phyloP scores from a whole-genome alignment of 1,284 basidiomycete species.

The Trametes hirsuta region DNA sequence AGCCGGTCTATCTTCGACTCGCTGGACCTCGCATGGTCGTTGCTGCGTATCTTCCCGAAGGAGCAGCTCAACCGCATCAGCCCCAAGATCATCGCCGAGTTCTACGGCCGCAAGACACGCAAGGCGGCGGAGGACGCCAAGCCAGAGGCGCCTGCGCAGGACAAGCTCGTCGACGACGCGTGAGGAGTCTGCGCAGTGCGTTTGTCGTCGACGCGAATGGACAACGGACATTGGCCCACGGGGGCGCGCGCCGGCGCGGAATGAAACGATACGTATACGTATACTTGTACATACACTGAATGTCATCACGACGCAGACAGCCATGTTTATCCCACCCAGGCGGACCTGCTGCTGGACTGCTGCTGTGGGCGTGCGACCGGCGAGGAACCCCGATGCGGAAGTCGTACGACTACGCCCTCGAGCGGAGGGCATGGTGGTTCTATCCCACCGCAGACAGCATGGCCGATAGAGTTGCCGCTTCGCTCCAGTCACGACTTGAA shows the following conservation, averaged over 20 bases:
- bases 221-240: conserved; percentile 2
- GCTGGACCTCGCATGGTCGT: conserved; percentile 95
- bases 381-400: not conserved
- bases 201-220: not conserved
- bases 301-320: conserved; percentile 12
- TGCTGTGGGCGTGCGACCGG: not conserved
- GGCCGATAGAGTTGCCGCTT: conserved; percentile 2
- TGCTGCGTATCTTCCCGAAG: conserved; percentile 98
- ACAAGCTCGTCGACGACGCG: conserved; percentile 63
- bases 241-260: not conserved
- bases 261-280: conserved; percentile 10
- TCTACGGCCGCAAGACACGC: conserved; percentile 80
- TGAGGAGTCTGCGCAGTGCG: conserved; percentile 17
- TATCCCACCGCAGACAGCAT: conserved; percentile 3
- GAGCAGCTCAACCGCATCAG: conserved; percentile 97
- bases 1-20: conserved; percentile 97
- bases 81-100: conserved; percentile 88
- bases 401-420: conserved; percentile 19
- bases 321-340: not conserved
- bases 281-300: conserved; percentile 20
- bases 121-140: conserved; percentile 57
- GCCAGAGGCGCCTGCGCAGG: conserved; percentile 47
- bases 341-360: not conserved
- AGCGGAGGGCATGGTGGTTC: conserved; percentile 8
- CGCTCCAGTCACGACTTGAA: not conserved